phyloP scores from a whole-genome alignment of 106 monocot species.

The Ottelia alismoides region DNA sequence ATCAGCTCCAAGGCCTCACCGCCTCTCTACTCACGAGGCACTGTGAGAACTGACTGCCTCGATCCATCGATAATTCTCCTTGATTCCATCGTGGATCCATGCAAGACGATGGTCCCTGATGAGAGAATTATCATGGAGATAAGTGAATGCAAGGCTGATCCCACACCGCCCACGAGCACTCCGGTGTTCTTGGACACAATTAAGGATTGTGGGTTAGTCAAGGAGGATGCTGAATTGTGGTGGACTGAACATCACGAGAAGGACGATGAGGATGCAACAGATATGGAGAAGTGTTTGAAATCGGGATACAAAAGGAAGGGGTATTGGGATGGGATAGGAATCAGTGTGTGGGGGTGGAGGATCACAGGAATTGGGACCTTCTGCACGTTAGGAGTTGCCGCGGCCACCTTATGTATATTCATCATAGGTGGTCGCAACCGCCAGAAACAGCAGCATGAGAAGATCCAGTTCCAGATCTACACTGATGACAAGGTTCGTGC shows the following conservation, averaged over 20 bases:
- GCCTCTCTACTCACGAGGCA: slow-evolving; percentile 1
- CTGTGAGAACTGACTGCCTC: neutral
- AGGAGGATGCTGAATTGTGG: too few species aligned
- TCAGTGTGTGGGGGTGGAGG: slow-evolving; percentile 24
- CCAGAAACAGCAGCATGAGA: slow-evolving; percentile 12
- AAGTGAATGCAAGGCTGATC: slow-evolving; percentile 16
- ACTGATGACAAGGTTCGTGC: too few species aligned
- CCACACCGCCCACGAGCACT: slow-evolving; percentile 11
- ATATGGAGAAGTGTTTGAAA: neutral
- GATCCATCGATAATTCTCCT: neutral
- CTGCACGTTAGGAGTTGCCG: slow-evolving; percentile 36
- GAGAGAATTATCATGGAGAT: slow-evolving; percentile 2
- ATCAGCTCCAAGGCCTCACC: too few species aligned
- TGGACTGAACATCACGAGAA: too few species aligned
- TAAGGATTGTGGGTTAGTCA: slow-evolving; percentile 18
- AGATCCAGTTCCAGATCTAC: too few species aligned
- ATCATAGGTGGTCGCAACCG: slow-evolving; percentile 19
- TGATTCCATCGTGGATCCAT: too few species aligned
- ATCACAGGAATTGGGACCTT: slow-evolving; percentile 17
- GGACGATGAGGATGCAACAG: neutral
- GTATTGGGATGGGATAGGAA: slow-evolving; percentile 10
- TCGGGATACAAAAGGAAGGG: neutral
- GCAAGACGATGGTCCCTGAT: neutral
- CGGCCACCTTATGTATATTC: slow-evolving; percentile 36
- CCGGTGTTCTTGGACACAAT: slow-evolving; percentile 23